These are phyloP conservation scores for Porphyrellus cyaneotinctus DNA, from an alignment of 768 basidiomycete genomes.

Conservation along the genomic window DNA sequence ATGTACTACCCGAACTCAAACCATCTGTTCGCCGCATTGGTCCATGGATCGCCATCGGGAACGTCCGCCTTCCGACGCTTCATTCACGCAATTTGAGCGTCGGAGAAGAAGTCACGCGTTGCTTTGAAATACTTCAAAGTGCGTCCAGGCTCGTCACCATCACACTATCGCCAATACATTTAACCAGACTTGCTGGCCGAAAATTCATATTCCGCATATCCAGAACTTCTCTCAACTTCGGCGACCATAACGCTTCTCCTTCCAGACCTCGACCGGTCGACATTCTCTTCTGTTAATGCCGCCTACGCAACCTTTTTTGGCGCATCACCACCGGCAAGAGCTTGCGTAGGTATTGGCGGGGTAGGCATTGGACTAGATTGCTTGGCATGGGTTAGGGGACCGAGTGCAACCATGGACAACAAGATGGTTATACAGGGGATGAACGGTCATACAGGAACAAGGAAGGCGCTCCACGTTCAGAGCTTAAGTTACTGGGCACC, in stretches of 20 bases:
- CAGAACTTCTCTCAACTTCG: slow-evolving; percentile 16
- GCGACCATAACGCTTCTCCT: slow-evolving; percentile 80
- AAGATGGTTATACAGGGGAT: slow-evolving; percentile 12
- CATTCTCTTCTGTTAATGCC: slow-evolving; percentile 73
- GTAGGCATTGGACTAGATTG: slow-evolving; percentile 70
- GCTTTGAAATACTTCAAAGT: slow-evolving; percentile 69
- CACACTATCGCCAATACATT: not conserved
- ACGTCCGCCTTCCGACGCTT: slow-evolving; percentile 37
- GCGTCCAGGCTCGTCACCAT: slow-evolving; percentile 1
- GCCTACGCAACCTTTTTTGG: slow-evolving; percentile 84
- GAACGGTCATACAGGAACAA: slow-evolving; percentile 31
- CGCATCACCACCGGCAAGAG: slow-evolving; percentile 86
- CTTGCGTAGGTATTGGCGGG: slow-evolving; percentile 80
- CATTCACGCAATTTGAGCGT: slow-evolving; percentile 51
- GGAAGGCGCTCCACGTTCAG: slow-evolving; percentile 89
- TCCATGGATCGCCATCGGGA: slow-evolving; percentile 68
- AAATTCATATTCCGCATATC: slow-evolving; percentile 33
- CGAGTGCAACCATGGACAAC: not conserved
- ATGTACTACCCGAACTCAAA: not conserved
- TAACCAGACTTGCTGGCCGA: slow-evolving; percentile 48
- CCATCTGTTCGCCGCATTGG: slow-evolving; percentile 34
- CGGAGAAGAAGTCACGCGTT: slow-evolving; percentile 67
- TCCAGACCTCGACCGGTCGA: slow-evolving; percentile 59
- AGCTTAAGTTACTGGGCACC: slow-evolving; percentile 98
- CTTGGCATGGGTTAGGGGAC: slow-evolving; percentile 52